Conservation (phyloP, 169 alveolate genomes). For the Cryptosporidium meleagridis region DNA sequence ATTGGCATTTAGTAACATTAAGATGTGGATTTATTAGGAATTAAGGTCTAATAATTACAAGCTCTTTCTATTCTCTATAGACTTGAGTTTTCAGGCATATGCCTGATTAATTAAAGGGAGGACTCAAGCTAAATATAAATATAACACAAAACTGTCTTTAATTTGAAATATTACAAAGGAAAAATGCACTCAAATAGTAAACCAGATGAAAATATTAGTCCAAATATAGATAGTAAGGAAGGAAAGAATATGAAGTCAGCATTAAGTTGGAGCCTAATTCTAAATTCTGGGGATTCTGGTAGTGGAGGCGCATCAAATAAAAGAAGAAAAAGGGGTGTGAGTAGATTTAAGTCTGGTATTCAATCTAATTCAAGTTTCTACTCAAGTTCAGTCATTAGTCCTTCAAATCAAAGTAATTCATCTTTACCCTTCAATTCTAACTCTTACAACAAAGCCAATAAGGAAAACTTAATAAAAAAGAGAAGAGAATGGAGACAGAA, state of each 20-base stretch:
- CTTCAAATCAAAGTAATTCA: conserved; percentile 1
- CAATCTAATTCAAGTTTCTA: neutral
- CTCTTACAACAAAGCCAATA: neutral
- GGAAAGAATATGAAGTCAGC: neutral
- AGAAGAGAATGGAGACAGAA: conserved; percentile 1
- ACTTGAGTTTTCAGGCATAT: neutral
- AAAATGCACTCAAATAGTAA: neutral
- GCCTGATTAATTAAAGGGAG: neutral
- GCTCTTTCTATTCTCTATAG: neutral
- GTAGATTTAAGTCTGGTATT: neutral
- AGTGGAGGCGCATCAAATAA: conserved; percentile 13
- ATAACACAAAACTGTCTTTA: neutral
- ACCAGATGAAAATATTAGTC: conserved; percentile 6
- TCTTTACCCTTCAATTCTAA: neutral
- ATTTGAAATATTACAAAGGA: neutral
- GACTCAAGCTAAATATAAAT: neutral
- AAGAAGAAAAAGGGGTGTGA: conserved; percentile 28
- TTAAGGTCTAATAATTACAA: neutral
- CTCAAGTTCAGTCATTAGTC: neutral
- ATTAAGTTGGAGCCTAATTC: conserved; percentile 18
- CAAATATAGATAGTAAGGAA: conserved; percentile 1
- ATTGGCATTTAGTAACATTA: neutral
- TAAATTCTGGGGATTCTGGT: conserved; percentile 9
- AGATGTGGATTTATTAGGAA: neutral
- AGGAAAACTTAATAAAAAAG: neutral